Evolutionary conservation across 2,329 filamentous ascomycete genomes (phyloP).

Genomic region (Sporothrix variecibatus): DNA sequence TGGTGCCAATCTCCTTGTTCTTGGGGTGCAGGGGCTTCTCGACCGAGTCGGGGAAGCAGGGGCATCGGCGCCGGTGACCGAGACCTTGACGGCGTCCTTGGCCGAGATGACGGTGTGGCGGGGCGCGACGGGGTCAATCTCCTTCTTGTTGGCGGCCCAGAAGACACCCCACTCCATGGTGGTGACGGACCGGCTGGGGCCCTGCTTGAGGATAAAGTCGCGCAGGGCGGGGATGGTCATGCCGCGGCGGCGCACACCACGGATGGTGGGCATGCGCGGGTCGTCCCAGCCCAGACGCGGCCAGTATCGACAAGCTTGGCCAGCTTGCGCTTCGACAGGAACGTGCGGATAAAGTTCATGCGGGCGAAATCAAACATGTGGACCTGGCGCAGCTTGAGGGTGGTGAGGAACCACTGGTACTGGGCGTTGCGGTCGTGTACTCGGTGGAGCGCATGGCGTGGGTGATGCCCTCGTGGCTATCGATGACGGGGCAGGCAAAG

Average conservation of each 20-base stretch:
- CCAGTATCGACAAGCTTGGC: conserved; percentile 78
- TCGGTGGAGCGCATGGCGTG: conserved; percentile 82
- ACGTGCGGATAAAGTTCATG: conserved; percentile 81
- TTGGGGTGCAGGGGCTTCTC: conserved; percentile 88
- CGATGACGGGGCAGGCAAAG: conserved; percentile 80
- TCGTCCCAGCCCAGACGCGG: conserved; percentile 83
- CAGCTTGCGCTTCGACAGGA: conserved; percentile 83
- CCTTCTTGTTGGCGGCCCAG: conserved; percentile 77
- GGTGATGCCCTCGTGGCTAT: conserved; percentile 78
- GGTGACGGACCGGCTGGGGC: conserved; percentile 79
- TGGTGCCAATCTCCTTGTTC: conserved; percentile 80
- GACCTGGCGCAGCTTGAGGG: conserved; percentile 71
- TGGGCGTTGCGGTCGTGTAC: conserved; percentile 80
- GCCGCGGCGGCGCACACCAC: conserved; percentile 74
- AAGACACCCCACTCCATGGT: conserved; percentile 80
- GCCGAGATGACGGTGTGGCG: conserved; percentile 72
- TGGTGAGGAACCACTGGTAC: conserved; percentile 82
- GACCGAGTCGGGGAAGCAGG: conserved; percentile 64
- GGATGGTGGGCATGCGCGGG: conserved; percentile 67
- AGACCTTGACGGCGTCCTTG: conserved; percentile 70
- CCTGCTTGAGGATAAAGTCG: conserved; percentile 83
- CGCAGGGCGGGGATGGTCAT: conserved; percentile 78
- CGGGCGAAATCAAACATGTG: conserved; percentile 85
- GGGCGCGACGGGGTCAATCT: conserved; percentile 75
- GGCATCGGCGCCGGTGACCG: conserved; percentile 67